Percentiles rank a stretch among this genome's conserved stretches.
These are phyloP conservation scores for Primulina tabacum DNA, from an alignment of 257 asterid genomes.

Conservation along the genomic window DNA sequence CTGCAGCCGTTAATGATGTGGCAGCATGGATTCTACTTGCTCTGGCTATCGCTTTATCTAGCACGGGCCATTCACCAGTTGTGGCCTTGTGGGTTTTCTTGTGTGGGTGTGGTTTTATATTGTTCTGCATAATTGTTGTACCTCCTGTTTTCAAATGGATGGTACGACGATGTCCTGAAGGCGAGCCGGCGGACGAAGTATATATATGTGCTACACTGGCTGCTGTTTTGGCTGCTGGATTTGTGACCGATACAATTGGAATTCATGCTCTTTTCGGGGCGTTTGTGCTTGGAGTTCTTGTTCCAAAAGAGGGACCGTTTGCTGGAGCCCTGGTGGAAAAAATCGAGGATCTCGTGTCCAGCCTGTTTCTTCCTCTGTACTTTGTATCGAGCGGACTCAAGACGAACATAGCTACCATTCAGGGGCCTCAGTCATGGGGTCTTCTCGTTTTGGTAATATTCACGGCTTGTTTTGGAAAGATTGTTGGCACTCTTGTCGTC, in stretches of 20 bases:
- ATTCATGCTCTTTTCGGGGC: slow-evolving; percentile 76
- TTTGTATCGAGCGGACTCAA: slow-evolving; percentile 52
- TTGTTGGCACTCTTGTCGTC: slow-evolving; percentile 40
- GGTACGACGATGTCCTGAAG: slow-evolving; percentile 51
- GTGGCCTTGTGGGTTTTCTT: slow-evolving; percentile 58
- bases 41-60: slow-evolving; percentile 60
- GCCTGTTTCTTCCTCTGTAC: slow-evolving; percentile 47
- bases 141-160: slow-evolving; percentile 55
- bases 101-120: slow-evolving; percentile 44
- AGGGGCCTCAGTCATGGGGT: slow-evolving; percentile 49
- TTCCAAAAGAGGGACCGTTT: slow-evolving; percentile 65
- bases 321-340: slow-evolving; percentile 63
- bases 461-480: slow-evolving; percentile 53
- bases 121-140: slow-evolving; percentile 32
- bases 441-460: slow-evolving; percentile 42
- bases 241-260: slow-evolving; percentile 60
- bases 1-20: slow-evolving; percentile 71
- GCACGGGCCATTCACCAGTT: slow-evolving; percentile 45
- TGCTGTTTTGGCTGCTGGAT: slow-evolving; percentile 62
- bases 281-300: slow-evolving; percentile 62
- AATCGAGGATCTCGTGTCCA: slow-evolving; percentile 55
- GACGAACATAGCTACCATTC: slow-evolving; percentile 45
- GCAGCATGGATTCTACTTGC: slow-evolving; percentile 77
- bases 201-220: slow-evolving; percentile 57
- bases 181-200: slow-evolving; percentile 64